phyloP scores from a whole-genome alignment of 2,329 filamentous ascomycete species.

The Tricladium varicosporioides region DNA sequence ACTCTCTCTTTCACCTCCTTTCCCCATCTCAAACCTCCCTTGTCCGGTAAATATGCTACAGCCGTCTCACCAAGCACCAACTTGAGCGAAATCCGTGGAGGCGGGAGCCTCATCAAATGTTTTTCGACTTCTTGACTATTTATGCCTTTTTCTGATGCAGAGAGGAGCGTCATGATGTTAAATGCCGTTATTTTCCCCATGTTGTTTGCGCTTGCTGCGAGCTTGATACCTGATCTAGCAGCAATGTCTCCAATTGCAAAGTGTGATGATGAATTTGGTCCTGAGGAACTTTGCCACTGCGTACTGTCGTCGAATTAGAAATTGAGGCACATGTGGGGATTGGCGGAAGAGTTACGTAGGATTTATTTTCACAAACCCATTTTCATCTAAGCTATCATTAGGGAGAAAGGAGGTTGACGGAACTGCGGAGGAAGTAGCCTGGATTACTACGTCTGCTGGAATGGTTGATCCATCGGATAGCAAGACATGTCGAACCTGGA shows the following conservation, averaged over 20 bases:
- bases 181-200: not conserved
- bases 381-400: slow-evolving; percentile 50
- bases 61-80: not conserved
- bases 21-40: not conserved
- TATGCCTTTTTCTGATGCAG: not conserved
- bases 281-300: slow-evolving; percentile 23
- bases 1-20: not conserved
- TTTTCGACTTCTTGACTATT: not conserved
- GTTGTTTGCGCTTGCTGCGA: not conserved
- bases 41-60: not conserved
- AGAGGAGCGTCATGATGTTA: not conserved
- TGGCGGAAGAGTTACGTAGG: slow-evolving; percentile 41
- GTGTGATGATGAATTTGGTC: slow-evolving; percentile 41
- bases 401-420: slow-evolving; percentile 65
- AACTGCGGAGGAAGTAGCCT: slow-evolving; percentile 61
- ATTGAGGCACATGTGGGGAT: not conserved
- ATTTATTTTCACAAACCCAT: slow-evolving; percentile 64
- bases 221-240: slow-evolving; percentile 74
- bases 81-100: not conserved
- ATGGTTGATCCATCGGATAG: slow-evolving; percentile 62
- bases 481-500: slow-evolving; percentile 42
- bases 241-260: slow-evolving; percentile 69
- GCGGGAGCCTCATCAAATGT: not conserved
- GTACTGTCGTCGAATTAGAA: not conserved
- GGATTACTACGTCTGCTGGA: slow-evolving; percentile 61